Conservation (phyloP, 1,284 basidiomycete species). For the Ceratobasidium papillatum region DNA sequence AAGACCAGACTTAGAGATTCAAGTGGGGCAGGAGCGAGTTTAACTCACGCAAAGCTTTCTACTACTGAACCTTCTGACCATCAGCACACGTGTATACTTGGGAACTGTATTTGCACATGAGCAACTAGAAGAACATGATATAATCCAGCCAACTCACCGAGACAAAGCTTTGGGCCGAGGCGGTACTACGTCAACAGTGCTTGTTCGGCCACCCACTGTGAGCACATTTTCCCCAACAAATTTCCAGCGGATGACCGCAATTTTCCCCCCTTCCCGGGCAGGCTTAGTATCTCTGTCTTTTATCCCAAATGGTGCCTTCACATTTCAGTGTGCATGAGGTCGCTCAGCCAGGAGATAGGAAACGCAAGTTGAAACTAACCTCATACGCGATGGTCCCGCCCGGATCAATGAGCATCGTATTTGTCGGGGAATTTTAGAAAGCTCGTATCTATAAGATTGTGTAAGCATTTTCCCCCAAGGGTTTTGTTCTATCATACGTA, state of each 20-base stretch:
- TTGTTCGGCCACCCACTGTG: constrained; percentile 11
- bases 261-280: not conserved
- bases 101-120: not conserved
- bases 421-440: too few relatives aligned
- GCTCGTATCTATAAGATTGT: too few relatives aligned
- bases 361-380: too few relatives aligned
- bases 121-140: not conserved
- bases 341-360: too few relatives aligned
- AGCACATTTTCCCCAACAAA: not conserved
- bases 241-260: constrained; percentile 22
- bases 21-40: too few relatives aligned
- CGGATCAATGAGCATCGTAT: too few relatives aligned
- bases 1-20: too few relatives aligned
- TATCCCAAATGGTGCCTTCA: too few relatives aligned
- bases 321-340: too few relatives aligned
- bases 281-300: constrained; percentile 16
- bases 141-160: not conserved
- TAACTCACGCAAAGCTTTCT: constrained; percentile 7
- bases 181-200: constrained; percentile 5
- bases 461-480: too few relatives aligned
- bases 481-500: too few relatives aligned
- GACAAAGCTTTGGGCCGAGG: not conserved
- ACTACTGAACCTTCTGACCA: not conserved
- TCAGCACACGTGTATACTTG: constrained; percentile 3
- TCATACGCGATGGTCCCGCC: too few relatives aligned